A percentile compares a stretch with the other conserved stretches of the same genome.
Evolutionary conservation across 2,329 filamentous ascomycete species (phyloP).

Genomic region (Periglandula ipomoeae): DNA sequence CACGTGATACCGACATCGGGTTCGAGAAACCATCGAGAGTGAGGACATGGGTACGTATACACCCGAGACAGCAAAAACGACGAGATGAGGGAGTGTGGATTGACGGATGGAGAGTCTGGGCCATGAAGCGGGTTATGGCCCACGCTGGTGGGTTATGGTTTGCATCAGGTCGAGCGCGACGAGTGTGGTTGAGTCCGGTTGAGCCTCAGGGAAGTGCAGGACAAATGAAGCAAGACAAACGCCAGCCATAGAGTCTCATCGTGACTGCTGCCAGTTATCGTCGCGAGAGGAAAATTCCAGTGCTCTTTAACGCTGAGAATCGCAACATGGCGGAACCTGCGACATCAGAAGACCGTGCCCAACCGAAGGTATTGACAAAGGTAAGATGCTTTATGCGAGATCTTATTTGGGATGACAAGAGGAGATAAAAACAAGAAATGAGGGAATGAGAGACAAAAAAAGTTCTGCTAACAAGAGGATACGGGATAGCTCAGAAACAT

Average conservation of each 20-base stretch:
- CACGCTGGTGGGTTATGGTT: neutral
- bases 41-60: no score
- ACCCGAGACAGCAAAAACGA: no score
- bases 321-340: no score
- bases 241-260: neutral
- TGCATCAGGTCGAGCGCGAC: neutral
- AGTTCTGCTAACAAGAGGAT: neutral
- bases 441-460: neutral
- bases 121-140: neutral
- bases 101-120: no score
- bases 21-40: no score
- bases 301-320: neutral
- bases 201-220: neutral
- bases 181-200: neutral
- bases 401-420: no score
- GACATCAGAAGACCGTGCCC: neutral
- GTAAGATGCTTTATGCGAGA: neutral
- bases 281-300: neutral
- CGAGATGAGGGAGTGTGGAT: no score
- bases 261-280: neutral
- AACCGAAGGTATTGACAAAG: neutral
- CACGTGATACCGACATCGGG: no score
- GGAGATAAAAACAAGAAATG: no score
- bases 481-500: neutral
- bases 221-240: neutral